Evolutionary conservation across 345 rosid species (phyloP).

Genomic region (Salix suchowensis): DNA sequence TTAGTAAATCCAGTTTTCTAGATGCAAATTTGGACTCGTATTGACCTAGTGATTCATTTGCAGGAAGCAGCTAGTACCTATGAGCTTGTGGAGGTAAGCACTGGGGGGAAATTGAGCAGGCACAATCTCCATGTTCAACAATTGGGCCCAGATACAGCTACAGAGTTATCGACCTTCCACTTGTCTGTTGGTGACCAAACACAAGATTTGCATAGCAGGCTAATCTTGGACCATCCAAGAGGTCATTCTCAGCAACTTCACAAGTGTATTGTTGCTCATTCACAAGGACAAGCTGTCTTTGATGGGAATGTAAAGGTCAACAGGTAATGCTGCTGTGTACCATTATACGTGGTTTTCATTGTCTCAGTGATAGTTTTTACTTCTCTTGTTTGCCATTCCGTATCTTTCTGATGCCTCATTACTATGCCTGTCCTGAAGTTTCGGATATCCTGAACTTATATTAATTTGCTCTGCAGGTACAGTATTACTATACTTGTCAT

Average conservation of each 20-base stretch:
- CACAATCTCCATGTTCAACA: slow-evolving; percentile 91
- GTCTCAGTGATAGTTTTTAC: neutral
- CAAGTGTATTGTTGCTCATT: slow-evolving; percentile 90
- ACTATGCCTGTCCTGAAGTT: neutral
- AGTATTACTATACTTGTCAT: neutral
- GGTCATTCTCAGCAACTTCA: slow-evolving; percentile 80
- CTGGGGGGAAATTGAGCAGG: slow-evolving; percentile 87
- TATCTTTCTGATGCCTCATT: neutral
- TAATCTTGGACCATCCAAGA: slow-evolving; percentile 84
- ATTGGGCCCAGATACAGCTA: slow-evolving; percentile 78
- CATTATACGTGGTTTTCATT: neutral
- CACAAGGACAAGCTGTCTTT: slow-evolving; percentile 85
- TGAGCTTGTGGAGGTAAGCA: slow-evolving; percentile 84
- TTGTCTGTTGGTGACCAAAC: slow-evolving; percentile 66
- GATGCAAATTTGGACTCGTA: no score
- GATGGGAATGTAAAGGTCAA: slow-evolving; percentile 88
- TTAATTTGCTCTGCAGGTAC: neutral
- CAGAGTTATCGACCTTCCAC: slow-evolving; percentile 75
- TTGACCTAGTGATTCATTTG: neutral
- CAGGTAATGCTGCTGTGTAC: slow-evolving; percentile 41
- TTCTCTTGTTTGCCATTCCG: neutral
- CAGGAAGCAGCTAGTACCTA: slow-evolving; percentile 73
- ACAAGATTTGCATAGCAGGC: slow-evolving; percentile 81
- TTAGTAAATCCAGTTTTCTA: no score
- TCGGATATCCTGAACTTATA: neutral